Conservation (phyloP, 2,329 filamentous ascomycete species). For the Aureobasidium sp. region DNA sequence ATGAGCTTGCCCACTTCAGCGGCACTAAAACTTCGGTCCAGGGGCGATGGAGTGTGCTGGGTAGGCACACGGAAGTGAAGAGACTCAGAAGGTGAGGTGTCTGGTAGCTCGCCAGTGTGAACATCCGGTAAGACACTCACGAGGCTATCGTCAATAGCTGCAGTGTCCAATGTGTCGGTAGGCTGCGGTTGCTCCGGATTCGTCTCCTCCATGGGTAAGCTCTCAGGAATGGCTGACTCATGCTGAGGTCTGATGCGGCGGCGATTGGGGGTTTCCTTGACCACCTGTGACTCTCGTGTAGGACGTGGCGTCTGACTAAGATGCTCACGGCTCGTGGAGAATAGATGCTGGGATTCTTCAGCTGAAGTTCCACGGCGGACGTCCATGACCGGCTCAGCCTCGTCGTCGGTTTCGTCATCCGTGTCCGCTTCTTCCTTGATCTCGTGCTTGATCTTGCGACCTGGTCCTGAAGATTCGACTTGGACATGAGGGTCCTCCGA, state of each 20-base stretch:
- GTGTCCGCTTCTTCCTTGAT: neutral
- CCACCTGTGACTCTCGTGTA: neutral
- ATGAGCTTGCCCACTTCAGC: neutral
- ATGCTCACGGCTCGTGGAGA: constrained; percentile 11
- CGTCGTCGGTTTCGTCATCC: constrained; percentile 5
- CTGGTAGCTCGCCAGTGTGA: neutral
- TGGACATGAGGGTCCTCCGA: neutral
- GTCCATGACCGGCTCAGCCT: neutral
- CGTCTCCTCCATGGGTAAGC: neutral
- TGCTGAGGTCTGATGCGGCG: neutral
- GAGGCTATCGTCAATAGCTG: neutral
- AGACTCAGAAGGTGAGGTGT: neutral
- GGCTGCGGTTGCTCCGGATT: neutral
- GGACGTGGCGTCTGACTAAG: neutral
- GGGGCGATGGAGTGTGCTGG: neutral
- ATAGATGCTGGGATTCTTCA: constrained; percentile 9
- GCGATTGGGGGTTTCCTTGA: constrained; percentile 1
- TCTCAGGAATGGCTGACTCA: constrained; percentile 1
- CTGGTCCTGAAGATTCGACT: constrained; percentile 9
- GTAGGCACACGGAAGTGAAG: neutral
- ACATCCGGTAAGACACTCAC: neutral
- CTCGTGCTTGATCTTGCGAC: neutral
- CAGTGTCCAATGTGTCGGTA: neutral
- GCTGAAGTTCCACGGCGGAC: neutral
- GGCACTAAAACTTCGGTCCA: neutral